Evolutionary conservation across 2,329 filamentous ascomycete genomes (phyloP).

Genomic region (Arthrobotrys conoides): DNA sequence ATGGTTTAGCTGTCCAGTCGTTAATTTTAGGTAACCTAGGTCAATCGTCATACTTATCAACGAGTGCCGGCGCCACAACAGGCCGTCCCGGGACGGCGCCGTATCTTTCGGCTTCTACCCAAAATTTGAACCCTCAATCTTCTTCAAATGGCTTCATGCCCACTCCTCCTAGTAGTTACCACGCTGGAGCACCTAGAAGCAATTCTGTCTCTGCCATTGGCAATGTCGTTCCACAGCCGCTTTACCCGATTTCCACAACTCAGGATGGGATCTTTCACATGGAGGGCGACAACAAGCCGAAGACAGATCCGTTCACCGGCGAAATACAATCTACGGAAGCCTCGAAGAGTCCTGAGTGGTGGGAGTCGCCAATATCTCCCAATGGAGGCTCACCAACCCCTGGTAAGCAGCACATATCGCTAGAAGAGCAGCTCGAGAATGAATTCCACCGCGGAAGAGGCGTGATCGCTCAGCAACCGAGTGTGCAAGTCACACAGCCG

Average conservation of each 20-base stretch:
- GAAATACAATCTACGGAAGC: slow-evolving; percentile 12
- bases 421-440: slow-evolving; percentile 57
- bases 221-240: slow-evolving; percentile 27
- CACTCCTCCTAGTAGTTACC: slow-evolving; percentile 39
- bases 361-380: slow-evolving; percentile 50
- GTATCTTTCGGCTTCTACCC: slow-evolving; percentile 15
- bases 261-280: slow-evolving; percentile 54
- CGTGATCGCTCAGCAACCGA: slow-evolving; percentile 26
- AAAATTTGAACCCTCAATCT: neutral
- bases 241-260: slow-evolving; percentile 32
- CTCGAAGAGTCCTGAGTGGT: slow-evolving; percentile 45
- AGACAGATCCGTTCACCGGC: slow-evolving; percentile 35
- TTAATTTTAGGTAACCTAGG: slow-evolving; percentile 19
- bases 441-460: slow-evolving; percentile 51
- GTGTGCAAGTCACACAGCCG: slow-evolving; percentile 9
- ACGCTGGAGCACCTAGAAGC: slow-evolving; percentile 43
- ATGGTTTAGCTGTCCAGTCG: neutral
- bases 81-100: slow-evolving; percentile 26
- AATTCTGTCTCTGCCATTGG: slow-evolving; percentile 49
- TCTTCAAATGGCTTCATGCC: slow-evolving; percentile 21
- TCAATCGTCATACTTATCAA: slow-evolving; percentile 49
- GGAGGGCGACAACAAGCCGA: slow-evolving; percentile 36
- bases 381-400: slow-evolving; percentile 33
- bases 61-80: slow-evolving; percentile 44
- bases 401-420: slow-evolving; percentile 16